Base-by-base conservation (phyloP, 345 rosid species). In the Noccaea caerulescens region DNA sequence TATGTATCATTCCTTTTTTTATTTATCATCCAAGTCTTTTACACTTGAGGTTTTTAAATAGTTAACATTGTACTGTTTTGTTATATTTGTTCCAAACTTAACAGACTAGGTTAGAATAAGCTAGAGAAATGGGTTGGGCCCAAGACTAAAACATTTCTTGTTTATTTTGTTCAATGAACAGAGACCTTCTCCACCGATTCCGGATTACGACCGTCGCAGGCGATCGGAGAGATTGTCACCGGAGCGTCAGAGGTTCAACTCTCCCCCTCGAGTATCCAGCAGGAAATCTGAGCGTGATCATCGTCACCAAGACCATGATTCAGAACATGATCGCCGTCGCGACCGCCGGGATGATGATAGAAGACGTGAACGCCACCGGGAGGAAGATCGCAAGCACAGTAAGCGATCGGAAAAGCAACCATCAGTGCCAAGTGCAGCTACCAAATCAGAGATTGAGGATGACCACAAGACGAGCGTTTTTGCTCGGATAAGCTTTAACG, bases 401-500 rank as follows among this genome's bases (percentile, higher is more conserved):
- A 70, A 55, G 47, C 68, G 74, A 43, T 61, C 74, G 0, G 64
- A 68, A 10, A 53, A 68, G 25, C 64, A 37, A 53, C 33, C 83
- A 3, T 65, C 80, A 2, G 77, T 77, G 1, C 51, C 80, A 1
- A 51, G 27, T 0, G 76, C 69, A 2, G 58, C 75, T 0, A 10
- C 16, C 49, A 50, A 49, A n/a, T 66, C 80, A 1, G 84, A 82
- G 23, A 58, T 18, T 2, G 79, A 56, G 3, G 62, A 80, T 60
- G 79, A 80, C 63, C 71, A 67, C 0, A 93, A 93, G 69, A 62
- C 79, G 0, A 87, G 92, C 3, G 97, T 91, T 10, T 91, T 93
- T 82, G 83, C 94, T 49, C 93, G 96, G 73, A 91, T 93, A 34
- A 84, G 93, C 82, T 89, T 80, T 71, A 87, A 85, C 0, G 96